These are phyloP conservation scores for Beauveria asiatica DNA, from an alignment of 2,329 filamentous ascomycete species.

Conservation along the genomic window DNA sequence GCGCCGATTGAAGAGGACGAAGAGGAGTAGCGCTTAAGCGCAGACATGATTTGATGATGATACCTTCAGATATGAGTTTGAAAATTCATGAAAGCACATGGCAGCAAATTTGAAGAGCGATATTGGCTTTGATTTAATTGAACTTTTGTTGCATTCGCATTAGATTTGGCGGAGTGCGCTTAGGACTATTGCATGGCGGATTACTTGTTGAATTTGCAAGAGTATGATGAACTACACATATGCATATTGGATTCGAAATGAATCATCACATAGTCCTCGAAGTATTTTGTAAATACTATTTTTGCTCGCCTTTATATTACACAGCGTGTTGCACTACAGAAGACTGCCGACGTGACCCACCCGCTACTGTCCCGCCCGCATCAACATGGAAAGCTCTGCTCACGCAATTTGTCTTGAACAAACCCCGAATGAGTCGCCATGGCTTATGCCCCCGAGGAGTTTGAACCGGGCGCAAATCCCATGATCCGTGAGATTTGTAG, in stretches of 20 bases:
- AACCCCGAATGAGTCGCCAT: not conserved
- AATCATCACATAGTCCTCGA: not conserved
- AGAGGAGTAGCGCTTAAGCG: slow-evolving; percentile 40
- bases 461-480: slow-evolving; percentile 20
- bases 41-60: not conserved
- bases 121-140: not conserved
- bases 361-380: no score
- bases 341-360: not conserved
- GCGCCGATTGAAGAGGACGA: slow-evolving; percentile 66
- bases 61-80: slow-evolving; percentile 1
- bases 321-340: not conserved
- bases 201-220: not conserved
- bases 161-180: not conserved
- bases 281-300: not conserved
- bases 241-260: not conserved
- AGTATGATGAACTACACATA: not conserved
- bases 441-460: not conserved
- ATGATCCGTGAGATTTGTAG: slow-evolving; percentile 26
- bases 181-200: not conserved
- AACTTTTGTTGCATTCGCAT: not conserved
- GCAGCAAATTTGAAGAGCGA: not conserved
- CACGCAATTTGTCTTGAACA: not conserved
- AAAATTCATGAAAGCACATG: not conserved
- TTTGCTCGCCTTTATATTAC: not conserved
- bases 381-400: not conserved